A percentile compares a stretch with the other conserved stretches of the same genome.
These are phyloP conservation scores for Rhododendron ferrugineum DNA, from an alignment of 148 eudicot genomes.

Conservation along the genomic window DNA sequence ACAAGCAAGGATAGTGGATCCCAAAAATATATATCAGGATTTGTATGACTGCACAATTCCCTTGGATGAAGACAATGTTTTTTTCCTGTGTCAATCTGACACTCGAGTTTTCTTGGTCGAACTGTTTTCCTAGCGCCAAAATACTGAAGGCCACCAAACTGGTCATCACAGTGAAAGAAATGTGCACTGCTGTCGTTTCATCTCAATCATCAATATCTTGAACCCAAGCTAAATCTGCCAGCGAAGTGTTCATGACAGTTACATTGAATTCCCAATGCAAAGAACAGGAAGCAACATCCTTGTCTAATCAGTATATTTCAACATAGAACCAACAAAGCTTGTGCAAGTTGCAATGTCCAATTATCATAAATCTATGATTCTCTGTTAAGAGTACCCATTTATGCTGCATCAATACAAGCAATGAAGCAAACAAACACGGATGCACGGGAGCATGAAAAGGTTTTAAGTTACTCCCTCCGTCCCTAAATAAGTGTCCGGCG, in stretches of 20 bases:
- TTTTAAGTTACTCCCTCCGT: no score
- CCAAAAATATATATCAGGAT: neutral
- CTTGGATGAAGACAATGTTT: neutral
- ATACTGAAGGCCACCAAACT: neutral
- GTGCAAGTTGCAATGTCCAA: no score
- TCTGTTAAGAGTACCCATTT: neutral
- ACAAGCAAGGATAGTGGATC: neutral
- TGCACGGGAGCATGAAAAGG: no score
- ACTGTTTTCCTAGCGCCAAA: neutral
- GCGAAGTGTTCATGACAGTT: neutral
- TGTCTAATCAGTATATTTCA: no score
- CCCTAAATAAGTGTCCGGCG: no score
- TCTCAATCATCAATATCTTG: conserved; percentile 69
- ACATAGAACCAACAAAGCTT: no score
- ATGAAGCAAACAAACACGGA: no score
- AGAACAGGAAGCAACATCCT: neutral
- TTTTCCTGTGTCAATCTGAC: neutral
- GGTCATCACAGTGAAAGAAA: neutral
- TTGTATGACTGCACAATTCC: conserved; percentile 7
- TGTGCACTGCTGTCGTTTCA: neutral
- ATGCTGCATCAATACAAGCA: neutral
- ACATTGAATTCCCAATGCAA: neutral
- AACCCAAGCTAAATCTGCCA: conserved; percentile 79
- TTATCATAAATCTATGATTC: no score
- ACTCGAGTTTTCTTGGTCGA: no score